A percentile compares a stretch with the other conserved stretches of the same genome.
Conservation (phyloP, 2,329 filamentous ascomycete genomes). For the Chalaropsis ovoidea region DNA sequence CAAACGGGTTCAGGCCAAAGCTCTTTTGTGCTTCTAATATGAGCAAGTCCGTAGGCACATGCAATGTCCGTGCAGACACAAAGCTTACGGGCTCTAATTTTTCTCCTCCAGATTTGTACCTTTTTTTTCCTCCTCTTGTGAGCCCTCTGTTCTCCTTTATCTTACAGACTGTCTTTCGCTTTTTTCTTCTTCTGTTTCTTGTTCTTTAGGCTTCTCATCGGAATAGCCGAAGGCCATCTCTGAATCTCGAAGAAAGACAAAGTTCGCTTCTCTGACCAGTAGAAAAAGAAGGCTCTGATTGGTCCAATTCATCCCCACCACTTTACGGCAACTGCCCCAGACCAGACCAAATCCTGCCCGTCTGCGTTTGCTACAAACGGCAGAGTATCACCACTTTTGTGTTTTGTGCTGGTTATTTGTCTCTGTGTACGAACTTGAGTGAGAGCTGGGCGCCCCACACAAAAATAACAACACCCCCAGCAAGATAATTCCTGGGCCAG, state of each 20-base stretch:
- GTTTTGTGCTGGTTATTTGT: neutral
- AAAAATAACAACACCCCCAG: neutral
- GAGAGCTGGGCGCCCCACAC: neutral
- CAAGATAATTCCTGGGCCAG: neutral
- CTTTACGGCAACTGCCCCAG: neutral
- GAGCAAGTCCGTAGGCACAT: neutral
- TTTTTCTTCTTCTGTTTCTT: neutral
- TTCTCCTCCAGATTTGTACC: neutral
- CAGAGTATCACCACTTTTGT: neutral
- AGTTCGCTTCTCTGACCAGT: neutral
- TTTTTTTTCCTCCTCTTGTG: neutral
- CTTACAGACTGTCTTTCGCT: neutral
- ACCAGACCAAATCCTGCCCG: neutral
- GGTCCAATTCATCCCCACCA: neutral
- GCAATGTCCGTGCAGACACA: slow-evolving; percentile 7
- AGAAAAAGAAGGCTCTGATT: neutral
- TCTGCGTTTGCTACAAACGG: slow-evolving; percentile 3
- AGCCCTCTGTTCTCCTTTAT: neutral
- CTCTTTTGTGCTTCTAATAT: slow-evolving; percentile 3
- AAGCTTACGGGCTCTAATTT: neutral
- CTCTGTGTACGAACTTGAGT: neutral
- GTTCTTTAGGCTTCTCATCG: neutral
- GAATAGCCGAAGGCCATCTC: neutral
- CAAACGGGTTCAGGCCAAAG: slow-evolving; percentile 3
- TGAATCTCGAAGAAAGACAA: neutral